Conservation (phyloP, 345 rosid genomes). For the Balakata baccata region DNA sequence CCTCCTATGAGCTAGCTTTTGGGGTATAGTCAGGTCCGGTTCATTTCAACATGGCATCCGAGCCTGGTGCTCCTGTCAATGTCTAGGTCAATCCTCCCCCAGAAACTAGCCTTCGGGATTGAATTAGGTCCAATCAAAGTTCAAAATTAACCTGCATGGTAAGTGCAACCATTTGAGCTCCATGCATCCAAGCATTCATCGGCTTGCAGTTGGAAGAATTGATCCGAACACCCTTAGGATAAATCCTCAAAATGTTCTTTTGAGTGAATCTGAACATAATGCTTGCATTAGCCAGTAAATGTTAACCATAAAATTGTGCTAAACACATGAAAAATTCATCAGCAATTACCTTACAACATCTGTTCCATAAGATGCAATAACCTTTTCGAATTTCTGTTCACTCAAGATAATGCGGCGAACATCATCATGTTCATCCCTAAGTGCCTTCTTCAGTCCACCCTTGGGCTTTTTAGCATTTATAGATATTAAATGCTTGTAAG, state of each 20-base stretch:
- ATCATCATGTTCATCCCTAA: slow-evolving; percentile 19
- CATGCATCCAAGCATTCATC: slow-evolving; percentile 35
- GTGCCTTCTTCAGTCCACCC: slow-evolving; percentile 28
- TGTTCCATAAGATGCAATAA: slow-evolving; percentile 17
- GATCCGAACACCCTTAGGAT: slow-evolving; percentile 57
- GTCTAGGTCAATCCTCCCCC: too few relatives aligned
- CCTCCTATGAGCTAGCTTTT: too few relatives aligned
- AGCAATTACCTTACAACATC: slow-evolving; percentile 22
- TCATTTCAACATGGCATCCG: too few relatives aligned
- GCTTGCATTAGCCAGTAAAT: slow-evolving; percentile 11
- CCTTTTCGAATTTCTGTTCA: slow-evolving; percentile 32
- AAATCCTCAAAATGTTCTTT: slow-evolving; percentile 49
- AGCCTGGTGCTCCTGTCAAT: too few relatives aligned
- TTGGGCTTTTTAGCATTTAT: slow-evolving; percentile 36
- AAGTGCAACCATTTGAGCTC: slow-evolving; percentile 36
- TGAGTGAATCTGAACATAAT: slow-evolving; percentile 30
- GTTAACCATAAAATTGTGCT: too few relatives aligned
- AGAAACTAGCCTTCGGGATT: too few relatives aligned
- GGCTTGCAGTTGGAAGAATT: slow-evolving; percentile 62
- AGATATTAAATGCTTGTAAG: slow-evolving; percentile 28
- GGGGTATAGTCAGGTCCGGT: too few relatives aligned
- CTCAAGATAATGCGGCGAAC: slow-evolving; percentile 37
- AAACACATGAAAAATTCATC: not conserved
- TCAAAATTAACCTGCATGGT: slow-evolving; percentile 28
- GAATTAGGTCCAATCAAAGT: not conserved